These are phyloP conservation scores for Tetrapisispora iriomotensis DNA, from an alignment of 805 yeast species.

Conservation along the genomic window DNA sequence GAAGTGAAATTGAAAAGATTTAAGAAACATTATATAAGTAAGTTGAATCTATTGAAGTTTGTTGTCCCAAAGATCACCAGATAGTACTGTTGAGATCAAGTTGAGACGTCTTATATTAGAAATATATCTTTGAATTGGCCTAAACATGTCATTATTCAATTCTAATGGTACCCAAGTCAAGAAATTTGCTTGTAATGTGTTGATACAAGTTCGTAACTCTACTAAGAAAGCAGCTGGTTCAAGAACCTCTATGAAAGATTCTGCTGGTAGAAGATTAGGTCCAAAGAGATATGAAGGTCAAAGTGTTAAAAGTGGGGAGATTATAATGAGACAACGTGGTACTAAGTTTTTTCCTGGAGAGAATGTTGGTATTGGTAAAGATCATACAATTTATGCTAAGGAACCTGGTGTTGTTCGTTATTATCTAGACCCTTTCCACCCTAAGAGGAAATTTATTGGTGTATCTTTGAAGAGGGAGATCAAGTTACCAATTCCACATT, in stretches of 20 bases:
- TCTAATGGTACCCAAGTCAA: background rate
- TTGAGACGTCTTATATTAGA: too few relatives aligned
- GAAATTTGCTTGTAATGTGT: constrained; percentile 4
- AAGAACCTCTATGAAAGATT: constrained; percentile 85
- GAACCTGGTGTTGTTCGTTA: constrained; percentile 92
- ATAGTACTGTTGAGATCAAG: too few relatives aligned
- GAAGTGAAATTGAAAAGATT: too few relatives aligned
- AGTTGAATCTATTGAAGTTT: too few relatives aligned
- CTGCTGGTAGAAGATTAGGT: constrained; percentile 91
- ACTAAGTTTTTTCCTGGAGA: constrained; percentile 92
- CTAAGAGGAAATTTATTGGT: constrained; percentile 83
- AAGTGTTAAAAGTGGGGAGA: constrained; percentile 69
- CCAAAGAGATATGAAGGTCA: constrained; percentile 77
- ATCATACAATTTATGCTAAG: constrained; percentile 81
- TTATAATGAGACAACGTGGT: constrained; percentile 89
- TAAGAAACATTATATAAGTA: too few relatives aligned
- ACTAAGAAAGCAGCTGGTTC: constrained; percentile 94
- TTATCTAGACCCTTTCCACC: constrained; percentile 94
- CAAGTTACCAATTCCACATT: constrained; percentile 78
- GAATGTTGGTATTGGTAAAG: constrained; percentile 81
- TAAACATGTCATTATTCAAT: background rate
- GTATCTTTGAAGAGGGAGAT: constrained; percentile 60
- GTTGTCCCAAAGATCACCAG: too few relatives aligned
- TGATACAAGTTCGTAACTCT: constrained; percentile 62
- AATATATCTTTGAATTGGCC: too few relatives aligned